Percentiles rank a stretch among this genome's conserved stretches.
Conservation (phyloP, 2,329 filamentous ascomycete species). For the Pseudogymnoascus sp. region DNA sequence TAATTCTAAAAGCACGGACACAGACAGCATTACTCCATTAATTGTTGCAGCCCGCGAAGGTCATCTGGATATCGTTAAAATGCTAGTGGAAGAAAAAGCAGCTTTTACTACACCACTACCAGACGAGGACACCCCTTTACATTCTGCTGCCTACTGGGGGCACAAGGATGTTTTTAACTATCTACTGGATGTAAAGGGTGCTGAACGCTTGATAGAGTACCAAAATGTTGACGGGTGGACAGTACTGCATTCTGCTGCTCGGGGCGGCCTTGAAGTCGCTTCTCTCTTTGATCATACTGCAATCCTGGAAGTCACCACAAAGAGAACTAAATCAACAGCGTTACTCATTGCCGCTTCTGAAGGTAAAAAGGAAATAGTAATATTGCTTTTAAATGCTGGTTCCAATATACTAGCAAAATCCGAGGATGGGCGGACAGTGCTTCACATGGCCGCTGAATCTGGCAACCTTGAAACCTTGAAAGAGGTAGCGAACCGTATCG, state of each 20-base stretch:
- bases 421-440: background rate
- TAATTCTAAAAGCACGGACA: background rate
- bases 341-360: background rate
- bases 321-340: background rate
- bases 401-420: background rate
- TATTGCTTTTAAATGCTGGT: background rate
- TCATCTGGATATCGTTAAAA: background rate
- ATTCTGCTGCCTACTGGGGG: background rate
- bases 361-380: background rate
- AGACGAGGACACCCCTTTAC: background rate
- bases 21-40: background rate
- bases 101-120: background rate
- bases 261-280: background rate
- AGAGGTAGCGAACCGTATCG: background rate
- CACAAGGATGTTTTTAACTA: background rate
- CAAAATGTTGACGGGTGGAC: background rate
- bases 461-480: background rate
- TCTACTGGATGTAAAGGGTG: background rate
- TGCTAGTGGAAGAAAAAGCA: background rate
- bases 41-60: background rate
- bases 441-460: slow-evolving; percentile 5
- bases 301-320: background rate
- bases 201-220: background rate
- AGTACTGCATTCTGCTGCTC: background rate
- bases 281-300: background rate